Base-by-base conservation (phyloP, 352 stramenopile species). In the Pythium folliculosum region DNA sequence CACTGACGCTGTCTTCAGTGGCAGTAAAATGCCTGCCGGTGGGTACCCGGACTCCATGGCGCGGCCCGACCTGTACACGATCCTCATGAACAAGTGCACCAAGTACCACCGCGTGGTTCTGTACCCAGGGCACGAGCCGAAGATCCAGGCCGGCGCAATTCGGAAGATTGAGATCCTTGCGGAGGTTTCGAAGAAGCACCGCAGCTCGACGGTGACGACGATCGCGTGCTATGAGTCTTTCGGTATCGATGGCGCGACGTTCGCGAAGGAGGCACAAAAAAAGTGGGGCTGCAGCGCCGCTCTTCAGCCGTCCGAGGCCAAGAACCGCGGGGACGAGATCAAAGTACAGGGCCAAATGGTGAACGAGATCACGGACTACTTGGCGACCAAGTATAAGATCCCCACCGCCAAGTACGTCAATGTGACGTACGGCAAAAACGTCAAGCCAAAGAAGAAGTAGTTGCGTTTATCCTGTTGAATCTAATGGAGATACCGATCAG, bases 171-270 rank as follows among this genome's bases (percentile, higher is more conserved):
- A 80, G 45, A 89, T 95, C 69, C 75, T 84, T 30, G 82, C 80
- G 2, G 80, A 90, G 47, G 75, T 82, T 19, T 75, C 81, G 10
- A 95, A 95, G 69, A 75, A 81, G n/a, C 82, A 89, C 51, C 79
- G 73, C n/a, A 91, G 78, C 60, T 88, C 82, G 12, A 83, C 81
- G 40, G 73, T 92, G 30, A 94, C 87, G 23, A 80, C 67, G 19
- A 72, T 95, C 21, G 78, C 85, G 9, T 90, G 79, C 65, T 92
- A 93, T 64, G 73, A 93, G 72, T 75, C 87, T 63, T 95, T 95
- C 61, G 87, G 87, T 7, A 89, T 95, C 27, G 83, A 93, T 57
- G 80, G 80, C 19, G 63, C 72, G 5, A 61, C 70, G 8, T 92
- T 94, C 67, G 81, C 75, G n/a, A 91, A 90, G 60, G 88, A 96